Conservation (phyloP, 345 rosid species). For the Lepidium sativum region DNA sequence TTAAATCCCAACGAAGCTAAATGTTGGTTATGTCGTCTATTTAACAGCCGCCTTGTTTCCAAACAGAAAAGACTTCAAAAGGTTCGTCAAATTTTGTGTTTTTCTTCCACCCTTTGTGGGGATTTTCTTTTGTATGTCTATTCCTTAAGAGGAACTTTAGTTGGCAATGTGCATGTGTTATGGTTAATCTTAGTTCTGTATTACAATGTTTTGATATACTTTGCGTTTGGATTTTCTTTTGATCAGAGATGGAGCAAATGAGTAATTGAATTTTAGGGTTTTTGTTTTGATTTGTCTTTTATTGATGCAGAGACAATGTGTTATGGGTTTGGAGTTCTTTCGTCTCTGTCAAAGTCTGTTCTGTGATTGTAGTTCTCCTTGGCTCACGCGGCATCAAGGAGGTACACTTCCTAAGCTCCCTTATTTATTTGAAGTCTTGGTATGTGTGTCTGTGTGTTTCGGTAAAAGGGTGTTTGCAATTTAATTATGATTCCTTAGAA, state of each 20-base stretch:
- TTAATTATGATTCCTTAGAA: too few species aligned
- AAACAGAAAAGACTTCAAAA: neutral
- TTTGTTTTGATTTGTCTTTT: neutral
- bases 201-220: constrained; percentile 6
- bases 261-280: constrained; percentile 36
- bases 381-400: neutral
- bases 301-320: constrained; percentile 31
- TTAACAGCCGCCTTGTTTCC: neutral
- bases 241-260: neutral
- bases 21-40: neutral
- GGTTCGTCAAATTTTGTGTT: neutral
- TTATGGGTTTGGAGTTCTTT: neutral
- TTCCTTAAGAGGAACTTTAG: constrained; percentile 4
- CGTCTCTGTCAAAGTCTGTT: neutral
- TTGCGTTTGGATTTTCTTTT: constrained; percentile 3
- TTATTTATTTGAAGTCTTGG: neutral
- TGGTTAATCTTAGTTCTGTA: constrained; percentile 18
- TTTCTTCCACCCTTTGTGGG: neutral
- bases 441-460: too few species aligned
- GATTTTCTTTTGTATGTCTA: neutral
- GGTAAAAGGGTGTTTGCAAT: too few species aligned
- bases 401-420: constrained; percentile 13
- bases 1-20: constrained; percentile 5
- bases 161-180: constrained; percentile 25
- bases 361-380: constrained; percentile 11